A percentile compares a stretch with the other conserved stretches of the same genome.
Evolutionary conservation across 306 rosid species (phyloP).

Genomic region (Vigna nakashimae): DNA sequence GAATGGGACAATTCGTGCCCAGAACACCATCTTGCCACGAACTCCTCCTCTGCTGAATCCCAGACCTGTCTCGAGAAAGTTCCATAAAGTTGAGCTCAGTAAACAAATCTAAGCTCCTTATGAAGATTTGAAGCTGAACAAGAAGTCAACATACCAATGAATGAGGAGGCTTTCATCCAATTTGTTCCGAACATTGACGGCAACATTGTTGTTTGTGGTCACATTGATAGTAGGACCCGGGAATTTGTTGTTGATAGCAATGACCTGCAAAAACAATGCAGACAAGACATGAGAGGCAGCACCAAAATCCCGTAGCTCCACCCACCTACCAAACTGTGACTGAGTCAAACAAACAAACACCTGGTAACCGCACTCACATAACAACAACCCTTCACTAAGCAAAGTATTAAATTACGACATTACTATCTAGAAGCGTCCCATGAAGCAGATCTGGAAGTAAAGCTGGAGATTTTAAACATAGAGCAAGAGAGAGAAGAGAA

Average conservation of each 20-base stretch:
- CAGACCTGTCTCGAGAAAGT: conserved; percentile 69
- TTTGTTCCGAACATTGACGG: conserved; percentile 84
- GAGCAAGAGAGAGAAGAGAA: conserved; percentile 38
- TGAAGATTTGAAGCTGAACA: conserved; percentile 10
- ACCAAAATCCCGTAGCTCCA: not conserved
- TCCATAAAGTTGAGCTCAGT: conserved; percentile 35
- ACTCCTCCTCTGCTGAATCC: conserved; percentile 85
- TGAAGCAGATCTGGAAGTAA: conserved; percentile 55
- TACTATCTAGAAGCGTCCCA: conserved; percentile 29
- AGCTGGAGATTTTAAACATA: conserved; percentile 30
- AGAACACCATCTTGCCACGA: conserved; percentile 96
- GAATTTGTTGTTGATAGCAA: conserved; percentile 80
- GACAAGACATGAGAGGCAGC: conserved; percentile 26
- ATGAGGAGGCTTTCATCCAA: conserved; percentile 86
- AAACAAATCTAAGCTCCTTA: conserved; percentile 18
- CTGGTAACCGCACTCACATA: conserved; percentile 9
- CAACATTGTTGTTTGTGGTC: conserved; percentile 90
- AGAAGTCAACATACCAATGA: conserved; percentile 63
- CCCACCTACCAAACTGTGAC: conserved; percentile 14
- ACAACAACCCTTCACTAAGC: conserved; percentile 27
- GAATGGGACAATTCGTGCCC: conserved; percentile 96
- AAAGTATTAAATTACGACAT: conserved; percentile 17
- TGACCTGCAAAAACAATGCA: conserved; percentile 70
- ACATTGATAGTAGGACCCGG: conserved; percentile 90
- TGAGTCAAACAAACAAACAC: conserved; percentile 15